Conservation (phyloP, 768 basidiomycete species). For the Phaeotremella skinneri region DNA sequence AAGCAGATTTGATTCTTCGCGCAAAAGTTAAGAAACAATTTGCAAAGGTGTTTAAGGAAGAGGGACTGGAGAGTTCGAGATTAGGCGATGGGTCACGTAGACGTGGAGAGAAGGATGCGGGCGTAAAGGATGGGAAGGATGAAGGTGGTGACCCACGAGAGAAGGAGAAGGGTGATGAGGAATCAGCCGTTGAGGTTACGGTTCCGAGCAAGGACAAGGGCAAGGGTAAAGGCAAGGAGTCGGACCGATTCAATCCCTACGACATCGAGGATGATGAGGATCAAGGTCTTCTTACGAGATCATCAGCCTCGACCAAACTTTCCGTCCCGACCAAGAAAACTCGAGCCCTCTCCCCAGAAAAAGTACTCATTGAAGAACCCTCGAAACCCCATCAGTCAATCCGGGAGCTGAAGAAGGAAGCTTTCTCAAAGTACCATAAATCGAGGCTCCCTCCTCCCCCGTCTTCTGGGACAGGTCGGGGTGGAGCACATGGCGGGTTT, state of each 20-base stretch:
- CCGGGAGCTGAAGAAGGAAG: conserved; percentile 40
- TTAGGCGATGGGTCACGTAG: conserved; percentile 55
- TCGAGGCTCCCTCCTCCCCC: conserved; percentile 2
- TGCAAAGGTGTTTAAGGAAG: conserved; percentile 75
- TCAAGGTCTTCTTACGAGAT: not conserved
- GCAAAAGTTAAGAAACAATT: conserved; percentile 50
- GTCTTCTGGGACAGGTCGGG: conserved; percentile 10
- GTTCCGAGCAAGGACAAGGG: conserved; percentile 4
- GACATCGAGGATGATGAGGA: conserved; percentile 1
- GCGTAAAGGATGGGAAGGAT: conserved; percentile 6
- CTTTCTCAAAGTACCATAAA: conserved; percentile 39
- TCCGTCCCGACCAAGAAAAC: conserved; percentile 12
- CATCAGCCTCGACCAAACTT: not conserved
- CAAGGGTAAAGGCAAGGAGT: conserved; percentile 45
- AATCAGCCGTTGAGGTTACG: conserved; percentile 2
- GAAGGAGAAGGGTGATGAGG: conserved; percentile 31
- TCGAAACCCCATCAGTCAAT: conserved; percentile 22
- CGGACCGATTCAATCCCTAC: not conserved
- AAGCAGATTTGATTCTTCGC: conserved; percentile 47
- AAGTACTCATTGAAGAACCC: conserved; percentile 1
- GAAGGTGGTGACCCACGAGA: conserved; percentile 24
- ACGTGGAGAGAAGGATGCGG: conserved; percentile 9
- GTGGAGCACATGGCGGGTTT: conserved; percentile 29
- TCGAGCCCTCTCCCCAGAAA: conserved; percentile 29
- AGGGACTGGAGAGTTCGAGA: conserved; percentile 72